Conservation (phyloP, 257 asterid species). For the Henckelia pumila region DNA sequence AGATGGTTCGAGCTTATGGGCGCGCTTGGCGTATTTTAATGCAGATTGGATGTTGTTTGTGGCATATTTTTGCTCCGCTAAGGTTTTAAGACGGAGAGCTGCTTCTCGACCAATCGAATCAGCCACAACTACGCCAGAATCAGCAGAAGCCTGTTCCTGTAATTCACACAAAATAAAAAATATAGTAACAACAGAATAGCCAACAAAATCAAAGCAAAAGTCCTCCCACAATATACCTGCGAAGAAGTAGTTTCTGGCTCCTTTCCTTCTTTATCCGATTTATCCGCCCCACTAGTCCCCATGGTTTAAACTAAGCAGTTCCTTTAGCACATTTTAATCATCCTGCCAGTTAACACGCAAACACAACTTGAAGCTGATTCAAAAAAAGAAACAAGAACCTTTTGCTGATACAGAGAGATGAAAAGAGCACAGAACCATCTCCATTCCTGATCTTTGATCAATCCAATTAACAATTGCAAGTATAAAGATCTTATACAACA, state of each 20-base stretch:
- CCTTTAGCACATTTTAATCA: neutral
- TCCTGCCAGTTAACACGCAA: neutral
- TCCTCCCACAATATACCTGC: neutral
- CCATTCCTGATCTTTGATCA: neutral
- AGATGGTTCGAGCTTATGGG: constrained; percentile 51
- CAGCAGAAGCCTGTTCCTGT: neutral
- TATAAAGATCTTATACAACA: neutral
- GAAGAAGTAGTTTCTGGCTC: neutral
- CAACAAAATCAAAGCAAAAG: neutral
- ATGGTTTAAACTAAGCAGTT: neutral
- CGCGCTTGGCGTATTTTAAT: constrained; percentile 61
- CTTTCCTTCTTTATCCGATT: constrained; percentile 31
- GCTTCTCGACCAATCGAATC: constrained; percentile 25
- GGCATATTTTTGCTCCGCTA: constrained; percentile 56
- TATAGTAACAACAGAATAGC: neutral
- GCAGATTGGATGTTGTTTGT: constrained; percentile 65
- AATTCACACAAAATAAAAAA: neutral
- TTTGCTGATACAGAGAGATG: neutral
- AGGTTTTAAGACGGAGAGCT: constrained; percentile 51
- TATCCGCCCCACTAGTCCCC: neutral
- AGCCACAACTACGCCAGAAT: neutral
- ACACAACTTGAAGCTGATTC: neutral
- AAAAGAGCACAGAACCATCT: neutral
- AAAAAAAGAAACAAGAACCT: neutral
- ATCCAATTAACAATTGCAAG: neutral